These are phyloP conservation scores for Kappamyces sp. DNA, from an alignment of 192 early-diverging fungal genomes.

Conservation along the genomic window DNA sequence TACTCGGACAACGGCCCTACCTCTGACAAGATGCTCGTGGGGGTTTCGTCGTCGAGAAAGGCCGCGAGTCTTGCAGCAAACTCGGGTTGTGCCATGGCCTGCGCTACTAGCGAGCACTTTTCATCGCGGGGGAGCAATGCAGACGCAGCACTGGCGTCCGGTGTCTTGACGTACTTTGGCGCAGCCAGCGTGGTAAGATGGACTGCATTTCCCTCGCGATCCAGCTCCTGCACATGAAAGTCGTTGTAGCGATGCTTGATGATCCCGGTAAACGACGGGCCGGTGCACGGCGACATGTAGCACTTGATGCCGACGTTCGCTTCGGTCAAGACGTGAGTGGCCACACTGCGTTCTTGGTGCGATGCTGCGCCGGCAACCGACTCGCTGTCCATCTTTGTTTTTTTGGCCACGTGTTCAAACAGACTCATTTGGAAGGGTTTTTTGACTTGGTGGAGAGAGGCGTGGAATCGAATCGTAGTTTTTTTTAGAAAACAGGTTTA, in stretches of 20 bases:
- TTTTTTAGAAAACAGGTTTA: too few species aligned
- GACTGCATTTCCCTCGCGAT: conserved; percentile 59
- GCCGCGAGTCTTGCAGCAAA: conserved; percentile 19
- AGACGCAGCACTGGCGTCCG: conserved; percentile 10
- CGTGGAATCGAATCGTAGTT: too few species aligned
- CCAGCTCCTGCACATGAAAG: conserved; percentile 93
- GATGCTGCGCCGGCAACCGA: too few species aligned
- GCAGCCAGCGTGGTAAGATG: conserved; percentile 45
- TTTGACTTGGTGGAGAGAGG: too few species aligned
- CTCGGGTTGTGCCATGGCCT: conserved; percentile 11
- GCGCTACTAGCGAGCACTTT: conserved; percentile 15
- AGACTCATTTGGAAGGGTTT: too few species aligned
- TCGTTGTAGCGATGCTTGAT: conserved; percentile 74
- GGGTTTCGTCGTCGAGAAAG: conserved; percentile 28
- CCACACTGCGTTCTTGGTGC: too few species aligned
- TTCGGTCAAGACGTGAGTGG: conserved; percentile 28
- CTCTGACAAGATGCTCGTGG: neutral
- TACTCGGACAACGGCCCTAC: neutral
- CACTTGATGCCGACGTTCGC: conserved; percentile 62
- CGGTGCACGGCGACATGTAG: conserved; percentile 28
- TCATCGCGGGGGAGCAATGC: conserved; percentile 15
- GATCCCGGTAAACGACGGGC: conserved; percentile 43
- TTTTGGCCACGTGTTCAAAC: too few species aligned
- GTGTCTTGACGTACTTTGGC: conserved; percentile 23
- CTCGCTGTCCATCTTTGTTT: too few species aligned